Percentiles rank a stretch among this genome's conserved stretches.
Evolutionary conservation across 441 rosid species (phyloP).

Genomic region (Codiaeum variegatum): DNA sequence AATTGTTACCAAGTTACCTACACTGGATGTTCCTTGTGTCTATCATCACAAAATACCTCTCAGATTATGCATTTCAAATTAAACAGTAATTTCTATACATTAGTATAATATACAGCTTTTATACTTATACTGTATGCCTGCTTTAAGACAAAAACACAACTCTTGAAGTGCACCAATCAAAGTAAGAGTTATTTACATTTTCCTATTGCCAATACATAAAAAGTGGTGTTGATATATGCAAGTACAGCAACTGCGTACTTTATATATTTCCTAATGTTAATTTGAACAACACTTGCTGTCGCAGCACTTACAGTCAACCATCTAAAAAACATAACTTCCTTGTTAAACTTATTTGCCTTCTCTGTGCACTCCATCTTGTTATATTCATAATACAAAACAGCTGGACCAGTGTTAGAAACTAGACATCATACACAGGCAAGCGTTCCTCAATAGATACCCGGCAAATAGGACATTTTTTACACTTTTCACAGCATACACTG

Average conservation of each 20-base stretch:
- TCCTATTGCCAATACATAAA: neutral
- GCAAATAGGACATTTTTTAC: slow-evolving; percentile 90
- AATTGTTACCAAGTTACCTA: neutral
- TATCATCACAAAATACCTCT: neutral
- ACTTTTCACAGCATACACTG: slow-evolving; percentile 86
- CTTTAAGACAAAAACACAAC: slow-evolving; percentile 1
- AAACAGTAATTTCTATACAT: slow-evolving; percentile 12
- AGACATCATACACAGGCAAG: slow-evolving; percentile 84
- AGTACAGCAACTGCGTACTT: neutral
- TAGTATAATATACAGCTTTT: slow-evolving; percentile 9
- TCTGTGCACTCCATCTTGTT: slow-evolving; percentile 11
- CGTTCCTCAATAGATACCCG: slow-evolving; percentile 70
- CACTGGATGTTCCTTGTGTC: no score
- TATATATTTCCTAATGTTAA: slow-evolving; percentile 13
- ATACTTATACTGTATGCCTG: neutral
- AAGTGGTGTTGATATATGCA: neutral
- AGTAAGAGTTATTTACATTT: slow-evolving; percentile 22
- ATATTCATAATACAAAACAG: slow-evolving; percentile 8
- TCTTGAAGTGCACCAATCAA: neutral
- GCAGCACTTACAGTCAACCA: slow-evolving; percentile 15
- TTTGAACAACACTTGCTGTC: slow-evolving; percentile 9
- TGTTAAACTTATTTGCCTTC: slow-evolving; percentile 21
- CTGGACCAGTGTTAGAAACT: slow-evolving; percentile 31
- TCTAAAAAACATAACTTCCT: slow-evolving; percentile 19
- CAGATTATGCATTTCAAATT: neutral